Base-by-base conservation (phyloP, 163 green algal species). In the Volvox carteri region DNA sequence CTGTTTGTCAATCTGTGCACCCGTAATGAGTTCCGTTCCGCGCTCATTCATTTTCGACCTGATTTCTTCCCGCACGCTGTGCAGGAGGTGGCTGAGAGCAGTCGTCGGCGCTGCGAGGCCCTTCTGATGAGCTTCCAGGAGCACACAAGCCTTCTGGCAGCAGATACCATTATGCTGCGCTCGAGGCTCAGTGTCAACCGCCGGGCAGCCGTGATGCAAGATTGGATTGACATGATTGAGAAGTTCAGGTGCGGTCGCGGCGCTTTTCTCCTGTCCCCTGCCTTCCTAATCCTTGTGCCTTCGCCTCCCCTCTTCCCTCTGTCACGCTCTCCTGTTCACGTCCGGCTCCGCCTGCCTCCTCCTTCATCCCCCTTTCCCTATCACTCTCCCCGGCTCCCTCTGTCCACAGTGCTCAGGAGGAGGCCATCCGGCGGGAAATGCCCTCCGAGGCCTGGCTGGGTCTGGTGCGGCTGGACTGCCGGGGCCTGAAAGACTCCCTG, bases 81-180 rank as follows among this genome's bases (percentile, higher is more conserved):
- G 2, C 74, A 90, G 86, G 86, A 74, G 2, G 50, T 70, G 19
- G 74, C 78, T n/a, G 76, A 90, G 30, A 81, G 60, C 68, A 86
- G 74, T 56, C 39, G 56, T n/a, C 44, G 39, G 46, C 86, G 77
- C 50, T 90, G 86, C 46, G 86, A 90, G 48, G 50, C 35, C 75
- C 86, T 90, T 35, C 76, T 90, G 30, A 87, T 85, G 50, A 86
- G 86, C 86, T 87, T 90, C 76, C 78, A 88, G n/a, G 54, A 83
- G 39, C 88, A 92, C 83, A 77, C 79, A 30, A 67, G 39, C 12
- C 75, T 92, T 48, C 50, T 92, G n/a, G 39, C 11, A 14, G 60
- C 86, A 21, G 88, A 92, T 65, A 68, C 60, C 4, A 25, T 41
- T 18, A 79, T 74, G 19, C 75, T 92, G 78, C 56, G 74, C 41